Conservation (phyloP, 2,329 filamentous ascomycete genomes). For the Leptographium procerum region DNA sequence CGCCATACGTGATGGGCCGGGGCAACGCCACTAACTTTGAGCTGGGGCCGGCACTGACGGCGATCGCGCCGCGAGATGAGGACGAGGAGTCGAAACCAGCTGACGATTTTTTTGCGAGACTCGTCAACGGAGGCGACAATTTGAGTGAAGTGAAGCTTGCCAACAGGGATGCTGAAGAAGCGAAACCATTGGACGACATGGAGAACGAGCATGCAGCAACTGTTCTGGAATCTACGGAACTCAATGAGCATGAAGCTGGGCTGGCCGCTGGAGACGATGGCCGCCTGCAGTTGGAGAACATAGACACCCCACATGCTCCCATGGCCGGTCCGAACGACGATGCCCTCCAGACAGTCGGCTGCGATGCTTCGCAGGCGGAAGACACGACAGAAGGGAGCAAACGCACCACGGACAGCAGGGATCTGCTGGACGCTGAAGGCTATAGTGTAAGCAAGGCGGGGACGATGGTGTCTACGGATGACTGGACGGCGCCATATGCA, state of each 20-base stretch:
- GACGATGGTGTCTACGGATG: conserved; percentile 18
- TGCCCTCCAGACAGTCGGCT: neutral
- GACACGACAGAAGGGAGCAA: neutral
- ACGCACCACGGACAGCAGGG: neutral
- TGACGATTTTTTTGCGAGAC: conserved; percentile 16
- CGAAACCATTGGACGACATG: neutral
- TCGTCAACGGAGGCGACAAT: conserved; percentile 20
- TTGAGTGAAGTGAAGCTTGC: neutral
- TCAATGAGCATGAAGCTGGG: conserved; percentile 1
- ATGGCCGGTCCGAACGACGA: neutral
- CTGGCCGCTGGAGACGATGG: neutral
- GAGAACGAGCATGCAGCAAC: conserved; percentile 7
- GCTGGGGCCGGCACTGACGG: conserved; percentile 66
- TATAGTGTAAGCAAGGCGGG: conserved; percentile 7
- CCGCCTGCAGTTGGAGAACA: neutral
- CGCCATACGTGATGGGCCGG: conserved; percentile 91
- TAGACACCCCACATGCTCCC: neutral
- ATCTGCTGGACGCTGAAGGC: neutral
- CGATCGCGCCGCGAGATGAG: conserved; percentile 79
- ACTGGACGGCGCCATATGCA: conserved; percentile 38
- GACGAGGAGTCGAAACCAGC: conserved; percentile 37
- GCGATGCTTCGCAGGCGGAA: neutral
- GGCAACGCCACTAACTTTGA: conserved; percentile 75
- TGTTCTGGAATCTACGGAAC: conserved; percentile 13
- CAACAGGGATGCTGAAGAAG: neutral